Evolutionary conservation across 208 protist genomes (phyloP), one percentile per base, ranked within the genome.

Genomic region (Borovskyia barvae): DNA sequence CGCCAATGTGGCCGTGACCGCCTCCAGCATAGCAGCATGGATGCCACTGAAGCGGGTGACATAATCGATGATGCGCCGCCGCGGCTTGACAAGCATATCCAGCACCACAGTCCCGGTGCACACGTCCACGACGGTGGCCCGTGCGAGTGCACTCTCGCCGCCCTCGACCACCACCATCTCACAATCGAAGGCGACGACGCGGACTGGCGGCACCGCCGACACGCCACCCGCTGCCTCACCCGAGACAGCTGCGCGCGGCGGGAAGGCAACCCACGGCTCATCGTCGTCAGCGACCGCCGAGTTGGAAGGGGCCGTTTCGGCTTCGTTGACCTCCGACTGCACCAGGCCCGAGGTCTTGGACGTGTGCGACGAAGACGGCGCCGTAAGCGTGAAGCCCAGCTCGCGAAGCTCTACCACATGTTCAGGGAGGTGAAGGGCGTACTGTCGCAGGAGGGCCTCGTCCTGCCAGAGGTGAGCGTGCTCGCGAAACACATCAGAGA

Each of bases 21-120:
- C 60, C 2, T 66, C 41, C 8, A 98, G 75, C 62, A 84, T 87
- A 35, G 73, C 78, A 48, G 59, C 68, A 28, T 90, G 85, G 54
- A 98, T 94, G 22, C 95, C 95, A 58, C 89, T 97, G 64, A 80
- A 97, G 22, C 72, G 74, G 1, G 95, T 98, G 17, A 92, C 46
- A 54, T 97, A 97, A 74, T 97, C 81, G n/a, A 82, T 57, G 12
- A 98, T 72, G 49, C 56, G 65, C 19, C 47, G 48, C 3, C 58
- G 35, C 12, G 95, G 91, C 52, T 94, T 92, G 24, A 97, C 90
- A 9, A 96, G 73, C 25, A 74, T 43, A 64, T 98, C 95, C n/a
- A 94, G 72, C 19, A 96, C 67, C 9, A 96, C 74, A 5, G 54
- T 60, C 30, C 70, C 69, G 8, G 54, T 72, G 28, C 36, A 55